Conservation (phyloP, 495 filamentous ascomycete genomes). For the Talaromyces stipitatus region DNA sequence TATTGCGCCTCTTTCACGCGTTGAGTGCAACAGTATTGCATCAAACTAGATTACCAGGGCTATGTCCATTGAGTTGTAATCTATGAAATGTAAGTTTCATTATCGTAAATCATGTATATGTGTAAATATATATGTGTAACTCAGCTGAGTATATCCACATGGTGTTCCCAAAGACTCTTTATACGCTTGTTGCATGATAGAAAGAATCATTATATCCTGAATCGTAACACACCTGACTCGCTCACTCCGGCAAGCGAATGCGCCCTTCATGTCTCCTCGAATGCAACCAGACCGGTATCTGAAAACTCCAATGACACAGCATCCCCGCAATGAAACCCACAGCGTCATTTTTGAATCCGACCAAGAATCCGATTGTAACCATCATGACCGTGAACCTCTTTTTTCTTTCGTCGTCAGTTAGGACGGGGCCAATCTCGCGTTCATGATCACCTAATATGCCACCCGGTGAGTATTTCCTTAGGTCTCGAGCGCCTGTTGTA, state of each 20-base stretch:
- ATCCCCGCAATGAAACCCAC: constrained; percentile 80
- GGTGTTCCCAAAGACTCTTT: not conserved
- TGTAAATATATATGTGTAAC: not conserved
- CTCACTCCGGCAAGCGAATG: constrained; percentile 19
- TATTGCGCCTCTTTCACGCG: too few relatives aligned
- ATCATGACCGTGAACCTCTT: constrained; percentile 83
- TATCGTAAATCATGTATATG: not conserved
- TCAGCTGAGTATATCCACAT: not conserved
- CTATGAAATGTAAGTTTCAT: not conserved
- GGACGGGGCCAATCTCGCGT: constrained; percentile 25
- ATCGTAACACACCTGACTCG: not conserved
- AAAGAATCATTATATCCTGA: not conserved
- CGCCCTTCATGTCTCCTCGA: constrained; percentile 26
- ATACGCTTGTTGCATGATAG: not conserved
- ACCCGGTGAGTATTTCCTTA: constrained; percentile 22
- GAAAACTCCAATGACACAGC: constrained; percentile 54
- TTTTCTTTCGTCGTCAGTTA: constrained; percentile 53
- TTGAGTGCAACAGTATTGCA: not conserved
- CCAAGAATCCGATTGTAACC: constrained; percentile 66
- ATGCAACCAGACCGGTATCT: constrained; percentile 26
- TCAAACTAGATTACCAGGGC: too few relatives aligned
- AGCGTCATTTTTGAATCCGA: constrained; percentile 86
- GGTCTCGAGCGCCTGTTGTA: constrained; percentile 55
- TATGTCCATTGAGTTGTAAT: not conserved
- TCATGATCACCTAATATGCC: constrained; percentile 31